Evolutionary conservation across 305 asterid genomes (phyloP).

Genomic region (Fraxinus paxiana): DNA sequence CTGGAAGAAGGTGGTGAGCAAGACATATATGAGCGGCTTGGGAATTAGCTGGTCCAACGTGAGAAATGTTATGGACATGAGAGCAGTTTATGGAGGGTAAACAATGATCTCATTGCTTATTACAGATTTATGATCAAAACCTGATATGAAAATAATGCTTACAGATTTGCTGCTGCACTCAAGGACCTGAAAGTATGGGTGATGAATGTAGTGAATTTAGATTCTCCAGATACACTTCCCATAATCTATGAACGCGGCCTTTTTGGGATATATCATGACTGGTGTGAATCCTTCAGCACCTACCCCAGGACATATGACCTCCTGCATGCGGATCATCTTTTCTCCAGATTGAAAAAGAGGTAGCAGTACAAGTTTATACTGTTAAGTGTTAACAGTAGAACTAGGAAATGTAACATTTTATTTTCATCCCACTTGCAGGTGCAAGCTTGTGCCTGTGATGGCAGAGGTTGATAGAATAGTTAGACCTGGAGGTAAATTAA

Average conservation of each 20-base stretch:
- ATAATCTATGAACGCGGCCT: slow-evolving; percentile 82
- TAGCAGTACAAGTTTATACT: slow-evolving; percentile 19
- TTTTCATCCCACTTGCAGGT: slow-evolving; percentile 40
- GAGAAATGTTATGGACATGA: slow-evolving; percentile 87
- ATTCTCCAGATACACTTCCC: slow-evolving; percentile 87
- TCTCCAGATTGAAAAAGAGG: slow-evolving; percentile 68
- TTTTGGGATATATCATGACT: slow-evolving; percentile 81
- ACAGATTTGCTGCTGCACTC: slow-evolving; percentile 89
- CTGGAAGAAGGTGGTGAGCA: slow-evolving; percentile 63
- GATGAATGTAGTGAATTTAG: slow-evolving; percentile 73
- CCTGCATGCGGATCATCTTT: slow-evolving; percentile 84
- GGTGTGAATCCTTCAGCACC: slow-evolving; percentile 96
- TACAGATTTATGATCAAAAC: slow-evolving; percentile 1
- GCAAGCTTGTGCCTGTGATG: slow-evolving; percentile 48
- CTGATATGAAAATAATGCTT: slow-evolving; percentile 12
- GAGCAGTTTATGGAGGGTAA: slow-evolving; percentile 97
- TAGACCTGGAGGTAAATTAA: slow-evolving; percentile 71
- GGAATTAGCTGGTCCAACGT: slow-evolving; percentile 76
- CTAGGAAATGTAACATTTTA: neutral
- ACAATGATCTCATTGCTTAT: slow-evolving; percentile 6
- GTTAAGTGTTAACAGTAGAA: neutral
- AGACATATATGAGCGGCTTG: slow-evolving; percentile 52
- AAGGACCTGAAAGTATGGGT: slow-evolving; percentile 84
- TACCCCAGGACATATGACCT: slow-evolving; percentile 87
- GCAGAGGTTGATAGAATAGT: slow-evolving; percentile 79